These are phyloP conservation scores for Alternaria dauci DNA, from an alignment of 2,329 filamentous ascomycete genomes.

Conservation along the genomic window DNA sequence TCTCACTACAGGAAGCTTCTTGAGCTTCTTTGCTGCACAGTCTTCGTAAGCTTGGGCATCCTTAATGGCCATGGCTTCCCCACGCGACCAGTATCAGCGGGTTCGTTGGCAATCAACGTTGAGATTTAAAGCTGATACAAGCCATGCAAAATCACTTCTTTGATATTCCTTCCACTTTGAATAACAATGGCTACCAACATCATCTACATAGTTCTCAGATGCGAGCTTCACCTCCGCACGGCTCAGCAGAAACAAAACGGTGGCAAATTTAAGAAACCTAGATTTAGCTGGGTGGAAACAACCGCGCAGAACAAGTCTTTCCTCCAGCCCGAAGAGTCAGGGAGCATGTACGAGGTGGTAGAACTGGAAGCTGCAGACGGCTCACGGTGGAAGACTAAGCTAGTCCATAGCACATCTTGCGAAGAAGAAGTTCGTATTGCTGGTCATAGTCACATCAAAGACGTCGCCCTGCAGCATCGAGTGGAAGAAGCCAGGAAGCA, in stretches of 20 bases:
- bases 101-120: not conserved
- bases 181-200: not conserved
- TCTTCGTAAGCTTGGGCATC: conserved; percentile 4
- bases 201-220: conserved; percentile 1
- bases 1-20: conserved; percentile 81
- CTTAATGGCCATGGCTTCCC: not conserved
- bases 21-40: conserved; percentile 78
- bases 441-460: not conserved
- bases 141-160: not conserved
- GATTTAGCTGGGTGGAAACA: not conserved
- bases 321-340: not conserved
- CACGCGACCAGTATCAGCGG: not conserved
- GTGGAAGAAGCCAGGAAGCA: not conserved
- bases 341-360: not conserved
- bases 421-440: not conserved
- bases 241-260: not conserved
- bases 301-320: not conserved
- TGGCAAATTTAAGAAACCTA: not conserved
- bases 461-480: not conserved
- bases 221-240: not conserved
- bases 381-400: not conserved
- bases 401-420: not conserved
- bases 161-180: not conserved
- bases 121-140: not conserved
- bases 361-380: not conserved